phyloP scores from a whole-genome alignment of 2,329 filamentous ascomycete species.

The Neodidymelliopsis sp. region DNA sequence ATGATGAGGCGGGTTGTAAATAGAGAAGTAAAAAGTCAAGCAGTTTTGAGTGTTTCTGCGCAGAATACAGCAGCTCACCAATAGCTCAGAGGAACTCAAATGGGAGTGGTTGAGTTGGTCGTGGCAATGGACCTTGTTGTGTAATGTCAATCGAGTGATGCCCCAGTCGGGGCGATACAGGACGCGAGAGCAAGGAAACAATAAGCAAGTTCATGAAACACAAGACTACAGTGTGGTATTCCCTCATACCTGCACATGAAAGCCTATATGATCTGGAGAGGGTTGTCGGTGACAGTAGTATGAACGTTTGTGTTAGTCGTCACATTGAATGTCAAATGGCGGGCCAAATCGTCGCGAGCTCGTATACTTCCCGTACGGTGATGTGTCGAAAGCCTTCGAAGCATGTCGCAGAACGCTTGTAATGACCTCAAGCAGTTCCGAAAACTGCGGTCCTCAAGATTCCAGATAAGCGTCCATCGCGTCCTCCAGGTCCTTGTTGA shows the following conservation, averaged over 20 bases:
- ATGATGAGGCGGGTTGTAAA: no score
- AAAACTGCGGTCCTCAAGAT: constrained; percentile 5
- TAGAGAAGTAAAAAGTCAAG: no score
- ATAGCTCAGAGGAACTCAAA: no score
- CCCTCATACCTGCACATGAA: constrained; percentile 3
- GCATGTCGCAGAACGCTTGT: not conserved
- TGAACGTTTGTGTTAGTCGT: constrained; percentile 8
- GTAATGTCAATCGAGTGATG: no score
- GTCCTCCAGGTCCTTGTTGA: constrained; percentile 36
- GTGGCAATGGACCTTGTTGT: no score
- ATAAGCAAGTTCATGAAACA: not conserved
- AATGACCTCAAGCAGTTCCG: not conserved
- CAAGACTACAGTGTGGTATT: constrained; percentile 3
- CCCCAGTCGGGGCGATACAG: no score
- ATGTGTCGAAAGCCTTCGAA: constrained; percentile 1
- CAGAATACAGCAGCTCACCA: no score
- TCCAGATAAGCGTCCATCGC: constrained; percentile 38
- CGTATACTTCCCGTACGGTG: constrained; percentile 1
- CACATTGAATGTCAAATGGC: constrained; percentile 17
- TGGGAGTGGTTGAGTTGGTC: no score
- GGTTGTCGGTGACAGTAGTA: constrained; percentile 6
- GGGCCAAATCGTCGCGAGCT: constrained; percentile 26
- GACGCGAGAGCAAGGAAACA: no score
- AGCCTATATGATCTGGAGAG: not conserved
- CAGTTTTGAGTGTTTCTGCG: no score